Base-by-base conservation (phyloP, 2,329 filamentous ascomycete genomes). In the Diplodia corticola region DNA sequence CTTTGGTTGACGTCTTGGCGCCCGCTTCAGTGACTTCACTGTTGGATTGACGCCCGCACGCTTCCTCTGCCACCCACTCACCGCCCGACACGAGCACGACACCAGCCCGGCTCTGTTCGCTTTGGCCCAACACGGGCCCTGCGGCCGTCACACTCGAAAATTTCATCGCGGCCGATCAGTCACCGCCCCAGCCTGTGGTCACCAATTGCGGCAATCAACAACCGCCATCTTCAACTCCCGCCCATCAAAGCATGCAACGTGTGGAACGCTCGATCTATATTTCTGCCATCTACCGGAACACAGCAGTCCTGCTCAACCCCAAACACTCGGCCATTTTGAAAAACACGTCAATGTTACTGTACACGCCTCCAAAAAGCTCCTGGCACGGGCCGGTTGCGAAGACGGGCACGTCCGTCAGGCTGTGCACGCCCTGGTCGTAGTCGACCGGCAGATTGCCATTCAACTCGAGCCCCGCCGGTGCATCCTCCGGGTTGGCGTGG, bases 351-450 rank as follows among this genome's bases (percentile, higher is more conserved):
- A 91, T 85, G 73, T 88, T 90, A 76, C 82, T 87, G 70, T 88
- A 91, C 3, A 89, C 79, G 65, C 90, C 90, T 4, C 88, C 86
- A 74, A 95, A 95, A 15, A 85, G 79, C 72, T 91, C 88, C 76
- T 92, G 89, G 80, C 91, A 94, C 5, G 91, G 91, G 0, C 91
- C 91, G 81, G 86, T 85, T 1, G 91, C 89, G 72, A 91, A 94
- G 22, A 95, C 89, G 17, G 77, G 77, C 3, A 79, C 77, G 66
- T 79, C 77, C 3, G 77, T 79, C 33, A 79, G 69, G 7, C 70
- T 73, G 66, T 79, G 77, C 40, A 79, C 77, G 50, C 77, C 92
- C 79, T 90, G 85, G 48, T 82, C 75, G 71, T 89, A 85, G 64
- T 76, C 78, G 2, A 87, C 84, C 0, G 88, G 85, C 20, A 95